phyloP scores from a whole-genome alignment of 2,329 filamentous ascomycete genomes.

The Aureobasidium vineae region DNA sequence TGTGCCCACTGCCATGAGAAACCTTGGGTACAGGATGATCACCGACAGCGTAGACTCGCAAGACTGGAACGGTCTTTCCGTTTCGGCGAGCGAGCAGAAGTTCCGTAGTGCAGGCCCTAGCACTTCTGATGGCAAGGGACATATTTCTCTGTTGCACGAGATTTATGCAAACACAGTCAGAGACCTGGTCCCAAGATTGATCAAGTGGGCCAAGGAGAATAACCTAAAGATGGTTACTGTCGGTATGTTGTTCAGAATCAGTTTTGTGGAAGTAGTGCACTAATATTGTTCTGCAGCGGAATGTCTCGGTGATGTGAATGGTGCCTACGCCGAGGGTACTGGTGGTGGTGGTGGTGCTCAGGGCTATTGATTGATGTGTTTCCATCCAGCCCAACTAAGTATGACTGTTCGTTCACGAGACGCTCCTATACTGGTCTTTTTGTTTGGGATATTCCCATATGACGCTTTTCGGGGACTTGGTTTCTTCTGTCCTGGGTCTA shows the following conservation, averaged over 20 bases:
- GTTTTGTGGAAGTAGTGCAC: too few species aligned
- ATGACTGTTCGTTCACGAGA: too few species aligned
- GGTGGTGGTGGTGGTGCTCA: slow-evolving; percentile 14
- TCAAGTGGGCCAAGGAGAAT: slow-evolving; percentile 25
- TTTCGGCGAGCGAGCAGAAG: slow-evolving; percentile 1
- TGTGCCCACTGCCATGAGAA: slow-evolving; percentile 17
- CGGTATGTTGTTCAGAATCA: neutral
- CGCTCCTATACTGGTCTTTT: too few species aligned
- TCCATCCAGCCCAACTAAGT: too few species aligned
- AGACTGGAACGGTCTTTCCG: slow-evolving; percentile 19
- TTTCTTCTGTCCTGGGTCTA: too few species aligned
- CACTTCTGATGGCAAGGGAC: slow-evolving; percentile 5
- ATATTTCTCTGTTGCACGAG: slow-evolving; percentile 17
- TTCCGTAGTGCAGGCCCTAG: slow-evolving; percentile 7
- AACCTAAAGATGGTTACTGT: slow-evolving; percentile 24
- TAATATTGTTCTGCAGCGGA: neutral
- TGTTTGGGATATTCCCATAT: too few species aligned
- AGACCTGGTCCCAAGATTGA: slow-evolving; percentile 13
- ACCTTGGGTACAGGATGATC: slow-evolving; percentile 25
- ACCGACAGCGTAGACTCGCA: slow-evolving; percentile 20
- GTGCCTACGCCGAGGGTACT: slow-evolving; percentile 14
- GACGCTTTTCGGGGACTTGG: too few species aligned
- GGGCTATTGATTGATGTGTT: neutral
- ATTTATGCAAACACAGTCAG: slow-evolving; percentile 7
- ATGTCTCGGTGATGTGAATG: slow-evolving; percentile 6